Evolutionary conservation across 2,329 filamentous ascomycete genomes (phyloP).

Genomic region (Microsporum ferrugineum): DNA sequence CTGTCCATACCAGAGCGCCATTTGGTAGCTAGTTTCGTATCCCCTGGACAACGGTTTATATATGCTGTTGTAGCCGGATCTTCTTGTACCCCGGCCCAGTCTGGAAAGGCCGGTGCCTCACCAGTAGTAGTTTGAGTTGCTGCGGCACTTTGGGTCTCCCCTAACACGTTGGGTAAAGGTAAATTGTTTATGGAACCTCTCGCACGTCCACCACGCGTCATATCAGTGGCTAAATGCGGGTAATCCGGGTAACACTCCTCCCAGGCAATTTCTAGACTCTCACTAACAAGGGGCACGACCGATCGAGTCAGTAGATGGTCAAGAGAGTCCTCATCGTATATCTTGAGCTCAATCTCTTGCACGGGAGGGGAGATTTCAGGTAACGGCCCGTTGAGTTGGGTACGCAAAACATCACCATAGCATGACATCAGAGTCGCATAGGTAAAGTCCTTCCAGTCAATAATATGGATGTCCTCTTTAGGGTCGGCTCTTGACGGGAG

Average conservation of each 20-base stretch:
- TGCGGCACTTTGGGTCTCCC: too few species aligned
- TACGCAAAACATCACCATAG: conserved; percentile 6
- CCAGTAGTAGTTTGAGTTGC: not conserved
- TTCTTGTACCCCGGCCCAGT: not conserved
- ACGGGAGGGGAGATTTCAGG: not conserved
- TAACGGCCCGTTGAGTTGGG: not conserved
- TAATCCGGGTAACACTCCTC: not conserved
- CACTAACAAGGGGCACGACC: not conserved
- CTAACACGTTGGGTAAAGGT: too few species aligned
- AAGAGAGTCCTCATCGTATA: conserved; percentile 10
- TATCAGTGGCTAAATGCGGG: not conserved
- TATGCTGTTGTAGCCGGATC: too few species aligned
- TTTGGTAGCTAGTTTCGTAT: not conserved
- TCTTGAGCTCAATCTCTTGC: not conserved
- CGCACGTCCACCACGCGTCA: conserved; percentile 7
- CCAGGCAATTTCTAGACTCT: conserved; percentile 1
- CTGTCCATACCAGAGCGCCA: too few species aligned
- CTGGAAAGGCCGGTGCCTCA: not conserved
- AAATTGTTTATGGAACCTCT: not conserved
- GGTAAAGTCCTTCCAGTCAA: conserved; percentile 8
- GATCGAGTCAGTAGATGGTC: conserved; percentile 9
- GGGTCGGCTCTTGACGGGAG: not conserved
- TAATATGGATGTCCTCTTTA: not conserved
- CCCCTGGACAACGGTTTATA: not conserved
- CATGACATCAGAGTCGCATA: conserved; percentile 7